Conservation (phyloP, 306 rosid genomes). For the Cajanus cajan region DNA sequence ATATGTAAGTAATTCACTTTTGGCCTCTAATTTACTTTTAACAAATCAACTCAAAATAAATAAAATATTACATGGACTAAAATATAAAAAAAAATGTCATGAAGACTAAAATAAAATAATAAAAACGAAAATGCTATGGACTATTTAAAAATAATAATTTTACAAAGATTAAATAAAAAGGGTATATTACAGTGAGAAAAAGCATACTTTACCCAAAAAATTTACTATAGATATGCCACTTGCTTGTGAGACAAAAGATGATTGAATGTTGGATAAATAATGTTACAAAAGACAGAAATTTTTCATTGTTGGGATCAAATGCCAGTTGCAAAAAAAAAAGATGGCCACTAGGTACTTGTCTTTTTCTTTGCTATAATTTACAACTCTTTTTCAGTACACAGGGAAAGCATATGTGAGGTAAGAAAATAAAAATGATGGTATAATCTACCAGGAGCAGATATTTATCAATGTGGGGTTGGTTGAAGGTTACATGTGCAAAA, state of each 20-base stretch:
- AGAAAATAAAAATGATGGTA: not conserved
- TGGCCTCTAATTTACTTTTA: too few species aligned
- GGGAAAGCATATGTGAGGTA: not conserved
- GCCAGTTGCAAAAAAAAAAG: not conserved
- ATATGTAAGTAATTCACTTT: too few species aligned
- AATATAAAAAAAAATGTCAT: too few species aligned
- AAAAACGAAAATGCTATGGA: too few species aligned
- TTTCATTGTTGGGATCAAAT: conserved; percentile 15
- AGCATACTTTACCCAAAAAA: not conserved
- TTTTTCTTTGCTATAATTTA: not conserved
- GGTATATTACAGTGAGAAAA: too few species aligned
- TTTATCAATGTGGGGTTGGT: not conserved
- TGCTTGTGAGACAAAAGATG: conserved; percentile 16
- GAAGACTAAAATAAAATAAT: too few species aligned
- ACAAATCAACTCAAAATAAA: too few species aligned
- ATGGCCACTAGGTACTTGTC: conserved; percentile 14
- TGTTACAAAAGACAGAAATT: not conserved
- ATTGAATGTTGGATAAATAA: conserved; percentile 22
- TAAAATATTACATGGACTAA: too few species aligned
- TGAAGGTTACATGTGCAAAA: not conserved
- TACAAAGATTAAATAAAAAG: too few species aligned
- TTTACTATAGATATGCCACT: not conserved
- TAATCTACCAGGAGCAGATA: not conserved
- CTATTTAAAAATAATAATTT: too few species aligned
- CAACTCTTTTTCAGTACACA: not conserved